Evolutionary conservation across 768 basidiomycete species (phyloP).

Genomic region (Dioszegia crocea): DNA sequence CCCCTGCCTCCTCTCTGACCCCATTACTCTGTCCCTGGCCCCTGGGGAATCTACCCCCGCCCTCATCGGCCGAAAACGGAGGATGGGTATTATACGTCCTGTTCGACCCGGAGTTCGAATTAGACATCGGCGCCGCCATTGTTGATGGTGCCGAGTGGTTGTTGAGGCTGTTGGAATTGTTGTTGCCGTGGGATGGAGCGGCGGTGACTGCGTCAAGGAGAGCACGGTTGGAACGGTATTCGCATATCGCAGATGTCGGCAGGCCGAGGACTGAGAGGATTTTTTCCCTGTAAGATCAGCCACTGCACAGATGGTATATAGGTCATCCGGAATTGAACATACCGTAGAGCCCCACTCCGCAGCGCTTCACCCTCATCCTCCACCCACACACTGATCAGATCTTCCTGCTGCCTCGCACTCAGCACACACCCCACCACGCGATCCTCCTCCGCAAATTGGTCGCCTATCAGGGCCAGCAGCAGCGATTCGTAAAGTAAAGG

Average conservation of each 20-base stretch:
- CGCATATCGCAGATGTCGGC: constrained; percentile 74
- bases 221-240: constrained; percentile 77
- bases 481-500: constrained; percentile 39
- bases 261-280: constrained; percentile 72
- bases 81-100: too few relatives aligned
- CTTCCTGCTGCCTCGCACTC: constrained; percentile 79
- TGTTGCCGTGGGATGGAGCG: background rate
- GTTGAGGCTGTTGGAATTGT: background rate
- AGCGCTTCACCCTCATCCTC: constrained; percentile 70
- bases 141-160: background rate
- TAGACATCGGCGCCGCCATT: background rate
- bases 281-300: constrained; percentile 61
- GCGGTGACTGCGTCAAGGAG: constrained; percentile 36
- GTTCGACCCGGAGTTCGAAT: background rate
- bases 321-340: constrained; percentile 42
- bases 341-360: constrained; percentile 78
- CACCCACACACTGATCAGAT: constrained; percentile 92
- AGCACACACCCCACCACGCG: constrained; percentile 88
- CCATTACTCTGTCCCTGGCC: too few relatives aligned
- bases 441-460: constrained; percentile 67
- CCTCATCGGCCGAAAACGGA: too few relatives aligned
- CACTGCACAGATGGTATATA: background rate
- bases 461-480: constrained; percentile 81
- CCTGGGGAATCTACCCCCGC: too few relatives aligned
- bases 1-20: background rate